Evolutionary conservation across 2,329 filamentous ascomycete genomes (phyloP).

Genomic region (Arthrobotrys sphaeroides): DNA sequence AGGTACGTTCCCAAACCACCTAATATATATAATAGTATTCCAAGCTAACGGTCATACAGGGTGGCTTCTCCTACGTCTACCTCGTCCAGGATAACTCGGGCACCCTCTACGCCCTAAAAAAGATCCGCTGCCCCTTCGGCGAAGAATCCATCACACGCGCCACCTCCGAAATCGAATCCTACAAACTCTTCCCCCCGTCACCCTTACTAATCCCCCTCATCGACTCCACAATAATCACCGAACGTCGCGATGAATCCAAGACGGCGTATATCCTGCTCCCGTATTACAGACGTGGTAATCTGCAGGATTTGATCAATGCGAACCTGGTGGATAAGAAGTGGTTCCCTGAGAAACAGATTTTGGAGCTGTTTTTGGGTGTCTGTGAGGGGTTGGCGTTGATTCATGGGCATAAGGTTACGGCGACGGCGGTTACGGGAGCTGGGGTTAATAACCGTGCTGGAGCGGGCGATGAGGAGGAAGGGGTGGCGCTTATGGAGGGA

Average conservation of each 20-base stretch:
- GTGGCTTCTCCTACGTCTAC: conserved; percentile 98
- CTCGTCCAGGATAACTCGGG: conserved; percentile 91
- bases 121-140: conserved; percentile 97
- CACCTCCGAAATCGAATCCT: conserved; percentile 96
- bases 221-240: conserved; percentile 82
- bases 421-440: conserved; percentile 62
- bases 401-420: conserved; percentile 82
- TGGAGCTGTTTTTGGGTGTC: conserved; percentile 90
- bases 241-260: conserved; percentile 75
- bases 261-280: conserved; percentile 96
- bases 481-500: conserved; percentile 47
- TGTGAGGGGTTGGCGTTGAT: conserved; percentile 87
- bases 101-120: conserved; percentile 92
- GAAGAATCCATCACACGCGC: conserved; percentile 94
- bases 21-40: background rate
- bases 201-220: conserved; percentile 67
- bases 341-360: conserved; percentile 86
- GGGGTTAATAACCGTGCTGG: conserved; percentile 61
- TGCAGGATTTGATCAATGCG: conserved; percentile 98
- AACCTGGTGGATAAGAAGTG: conserved; percentile 93
- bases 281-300: conserved; percentile 92
- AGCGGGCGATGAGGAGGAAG: conserved; percentile 53
- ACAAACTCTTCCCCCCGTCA: conserved; percentile 83
- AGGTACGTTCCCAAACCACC: conserved; percentile 68
- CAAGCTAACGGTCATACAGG: conserved; percentile 65